These are phyloP conservation scores for Amanita subjunquillea DNA, from an alignment of 768 basidiomycete genomes.

Conservation along the genomic window DNA sequence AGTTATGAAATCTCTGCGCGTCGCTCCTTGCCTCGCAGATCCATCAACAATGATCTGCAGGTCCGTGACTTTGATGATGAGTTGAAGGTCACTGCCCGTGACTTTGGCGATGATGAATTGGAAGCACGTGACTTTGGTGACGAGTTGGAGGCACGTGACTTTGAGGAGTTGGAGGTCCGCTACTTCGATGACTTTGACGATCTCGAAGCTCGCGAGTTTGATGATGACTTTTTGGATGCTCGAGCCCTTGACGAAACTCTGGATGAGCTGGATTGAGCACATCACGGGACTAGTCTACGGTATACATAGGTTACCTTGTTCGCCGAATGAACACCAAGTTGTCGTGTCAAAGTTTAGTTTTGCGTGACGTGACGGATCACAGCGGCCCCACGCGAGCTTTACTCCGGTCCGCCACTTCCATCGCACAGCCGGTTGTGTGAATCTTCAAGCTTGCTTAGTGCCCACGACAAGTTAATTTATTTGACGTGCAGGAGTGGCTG, in stretches of 20 bases:
- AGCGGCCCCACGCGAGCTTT: too few relatives aligned
- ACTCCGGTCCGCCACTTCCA: too few relatives aligned
- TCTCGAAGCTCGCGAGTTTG: neutral
- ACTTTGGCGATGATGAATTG: neutral
- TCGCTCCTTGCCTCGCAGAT: neutral
- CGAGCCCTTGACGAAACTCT: neutral
- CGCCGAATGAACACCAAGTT: neutral
- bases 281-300: too few relatives aligned
- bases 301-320: neutral
- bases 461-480: too few relatives aligned
- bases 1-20: neutral
- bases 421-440: too few relatives aligned
- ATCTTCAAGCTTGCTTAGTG: too few relatives aligned
- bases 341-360: too few relatives aligned
- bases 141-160: neutral
- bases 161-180: neutral
- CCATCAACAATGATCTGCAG: neutral
- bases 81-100: neutral
- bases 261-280: neutral
- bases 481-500: too few relatives aligned
- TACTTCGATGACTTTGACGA: neutral
- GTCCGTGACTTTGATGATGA: neutral
- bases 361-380: too few relatives aligned
- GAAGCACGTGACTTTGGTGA: neutral
- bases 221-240: neutral